Conservation (phyloP, 2,329 filamentous ascomycete species). For the Eutypella sp. region DNA sequence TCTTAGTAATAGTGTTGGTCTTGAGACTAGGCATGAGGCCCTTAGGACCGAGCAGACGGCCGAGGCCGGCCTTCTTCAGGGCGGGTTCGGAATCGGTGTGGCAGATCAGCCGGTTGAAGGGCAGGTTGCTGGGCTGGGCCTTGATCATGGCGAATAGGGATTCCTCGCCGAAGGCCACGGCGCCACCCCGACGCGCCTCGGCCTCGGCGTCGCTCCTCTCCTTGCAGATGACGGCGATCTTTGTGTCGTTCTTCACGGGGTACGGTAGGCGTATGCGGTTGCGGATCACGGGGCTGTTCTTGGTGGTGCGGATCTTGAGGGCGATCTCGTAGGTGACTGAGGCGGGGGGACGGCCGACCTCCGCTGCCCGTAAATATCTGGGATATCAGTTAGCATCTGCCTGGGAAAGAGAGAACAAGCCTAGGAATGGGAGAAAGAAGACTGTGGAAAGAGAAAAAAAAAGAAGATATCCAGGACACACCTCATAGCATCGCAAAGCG, state of each 20-base stretch:
- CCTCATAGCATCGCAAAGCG: constrained; percentile 91
- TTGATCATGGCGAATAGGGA: constrained; percentile 75
- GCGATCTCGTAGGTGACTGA: constrained; percentile 83
- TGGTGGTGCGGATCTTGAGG: constrained; percentile 75
- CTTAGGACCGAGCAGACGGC: constrained; percentile 77
- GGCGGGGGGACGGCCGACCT: constrained; percentile 75
- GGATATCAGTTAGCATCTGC: constrained; percentile 4
- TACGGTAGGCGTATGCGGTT: constrained; percentile 85
- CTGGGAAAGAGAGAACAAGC: constrained; percentile 8
- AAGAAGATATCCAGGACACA: constrained; percentile 31
- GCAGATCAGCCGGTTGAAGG: constrained; percentile 87
- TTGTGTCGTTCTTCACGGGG: constrained; percentile 81
- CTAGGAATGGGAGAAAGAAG: not conserved
- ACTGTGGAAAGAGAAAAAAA: constrained; percentile 15
- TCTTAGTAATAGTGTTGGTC: constrained; percentile 80
- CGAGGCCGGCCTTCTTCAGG: constrained; percentile 75
- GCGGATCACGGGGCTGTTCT: constrained; percentile 81
- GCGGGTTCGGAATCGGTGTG: constrained; percentile 73
- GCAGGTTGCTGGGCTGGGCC: constrained; percentile 63
- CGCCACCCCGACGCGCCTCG: constrained; percentile 73
- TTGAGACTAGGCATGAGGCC: constrained; percentile 91
- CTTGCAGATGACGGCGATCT: constrained; percentile 88
- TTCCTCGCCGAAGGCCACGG: constrained; percentile 78
- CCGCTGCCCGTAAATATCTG: constrained; percentile 85
- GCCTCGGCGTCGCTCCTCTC: constrained; percentile 69